Conservation (phyloP, 225 moss, liverwort and hornwort genomes). For the Rhytidiadelphus loreus region DNA sequence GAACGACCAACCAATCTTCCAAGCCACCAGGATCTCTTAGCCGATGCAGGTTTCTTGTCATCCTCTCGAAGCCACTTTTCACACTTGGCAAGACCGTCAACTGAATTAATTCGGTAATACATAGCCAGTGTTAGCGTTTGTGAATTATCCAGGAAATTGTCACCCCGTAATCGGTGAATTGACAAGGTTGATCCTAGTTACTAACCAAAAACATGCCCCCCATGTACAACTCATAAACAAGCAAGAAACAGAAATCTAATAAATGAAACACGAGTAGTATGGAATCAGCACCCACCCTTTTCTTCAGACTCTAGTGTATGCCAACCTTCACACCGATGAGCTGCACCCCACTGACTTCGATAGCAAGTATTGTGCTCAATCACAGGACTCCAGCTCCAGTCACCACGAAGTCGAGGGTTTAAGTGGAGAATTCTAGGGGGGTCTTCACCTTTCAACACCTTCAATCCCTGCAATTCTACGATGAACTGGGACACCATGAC, state of each 20-base stretch:
- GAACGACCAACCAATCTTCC: constrained; percentile 49
- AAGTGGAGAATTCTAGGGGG: constrained; percentile 52
- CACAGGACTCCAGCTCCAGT: constrained; percentile 66
- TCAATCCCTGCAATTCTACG: constrained; percentile 48
- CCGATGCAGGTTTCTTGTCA: constrained; percentile 24
- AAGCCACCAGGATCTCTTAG: constrained; percentile 56
- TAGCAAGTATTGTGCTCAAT: constrained; percentile 64
- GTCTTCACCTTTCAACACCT: constrained; percentile 43
- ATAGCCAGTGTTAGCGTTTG: background rate
- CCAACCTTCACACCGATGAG: constrained; percentile 59
- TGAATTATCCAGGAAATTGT: background rate
- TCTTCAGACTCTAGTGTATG: constrained; percentile 24
- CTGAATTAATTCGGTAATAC: background rate
- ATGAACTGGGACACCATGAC: constrained; percentile 56
- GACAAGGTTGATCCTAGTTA: background rate
- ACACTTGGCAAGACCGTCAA: constrained; percentile 41
- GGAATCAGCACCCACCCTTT: constrained; percentile 19
- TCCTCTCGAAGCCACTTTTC: constrained; percentile 50
- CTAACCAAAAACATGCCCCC: background rate
- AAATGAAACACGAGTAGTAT: background rate
- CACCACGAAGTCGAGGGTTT: constrained; percentile 47
- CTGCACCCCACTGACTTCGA: constrained; percentile 47
- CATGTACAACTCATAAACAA: background rate
- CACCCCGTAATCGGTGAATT: background rate
- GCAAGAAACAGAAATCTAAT: background rate